Percentiles rank a stretch among this genome's conserved stretches.
These are phyloP conservation scores for Talaromyces sp. DNA, from an alignment of 2,329 filamentous ascomycete species.

Conservation along the genomic window DNA sequence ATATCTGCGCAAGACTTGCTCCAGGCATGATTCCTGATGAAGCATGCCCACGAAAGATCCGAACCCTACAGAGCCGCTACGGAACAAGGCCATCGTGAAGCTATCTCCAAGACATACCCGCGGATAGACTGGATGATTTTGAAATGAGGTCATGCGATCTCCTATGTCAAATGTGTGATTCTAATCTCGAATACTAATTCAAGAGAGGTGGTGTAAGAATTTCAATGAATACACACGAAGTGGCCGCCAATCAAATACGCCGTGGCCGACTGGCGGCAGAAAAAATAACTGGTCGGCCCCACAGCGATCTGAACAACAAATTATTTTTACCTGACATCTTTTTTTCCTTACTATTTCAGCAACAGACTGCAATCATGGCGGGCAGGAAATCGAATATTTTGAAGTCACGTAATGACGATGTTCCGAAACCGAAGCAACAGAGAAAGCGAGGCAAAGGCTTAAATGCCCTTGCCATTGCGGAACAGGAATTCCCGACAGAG, in stretches of 20 bases:
- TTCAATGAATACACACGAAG: not conserved
- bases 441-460: constrained; percentile 49
- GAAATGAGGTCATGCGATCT: too few species aligned
- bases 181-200: too few species aligned
- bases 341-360: not conserved
- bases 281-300: constrained; percentile 12
- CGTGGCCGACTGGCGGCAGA: not conserved
- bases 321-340: constrained; percentile 8
- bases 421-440: constrained; percentile 46
- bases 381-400: constrained; percentile 42
- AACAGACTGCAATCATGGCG: constrained; percentile 33
- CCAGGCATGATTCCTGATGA: not conserved
- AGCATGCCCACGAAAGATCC: not conserved
- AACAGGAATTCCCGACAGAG: constrained; percentile 54
- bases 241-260: not conserved
- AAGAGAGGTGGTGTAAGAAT: not conserved
- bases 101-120: not conserved
- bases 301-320: constrained; percentile 11
- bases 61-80: not conserved
- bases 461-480: constrained; percentile 66
- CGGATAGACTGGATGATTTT: too few species aligned
- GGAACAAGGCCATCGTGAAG: not conserved
- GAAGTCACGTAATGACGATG: constrained; percentile 37
- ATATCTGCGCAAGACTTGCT: not conserved
- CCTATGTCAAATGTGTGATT: too few species aligned